phyloP scores from a whole-genome alignment of 1,284 basidiomycete genomes.

The Heterobasidion parviporum region DNA sequence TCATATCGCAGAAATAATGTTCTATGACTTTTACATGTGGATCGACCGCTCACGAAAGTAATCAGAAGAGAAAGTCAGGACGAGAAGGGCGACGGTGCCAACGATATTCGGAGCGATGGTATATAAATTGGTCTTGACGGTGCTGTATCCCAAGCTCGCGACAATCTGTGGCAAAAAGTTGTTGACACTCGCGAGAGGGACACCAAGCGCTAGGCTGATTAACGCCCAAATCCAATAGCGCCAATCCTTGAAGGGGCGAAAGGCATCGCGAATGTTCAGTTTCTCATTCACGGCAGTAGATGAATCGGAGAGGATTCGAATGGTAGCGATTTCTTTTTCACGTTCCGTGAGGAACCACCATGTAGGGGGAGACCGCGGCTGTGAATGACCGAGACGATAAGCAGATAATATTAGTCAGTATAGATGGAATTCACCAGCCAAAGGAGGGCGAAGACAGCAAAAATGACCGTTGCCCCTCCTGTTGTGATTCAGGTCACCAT shows the following conservation, averaged over 20 bases:
- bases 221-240: slow-evolving; percentile 35
- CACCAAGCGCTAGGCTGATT: slow-evolving; percentile 36
- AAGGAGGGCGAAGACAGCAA: slow-evolving; percentile 35
- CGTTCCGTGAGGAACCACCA: slow-evolving; percentile 32
- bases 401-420: not conserved
- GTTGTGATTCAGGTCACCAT: no score
- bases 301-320: slow-evolving; percentile 38
- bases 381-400: not conserved
- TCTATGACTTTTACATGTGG: slow-evolving; percentile 24
- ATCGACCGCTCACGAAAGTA: slow-evolving; percentile 34
- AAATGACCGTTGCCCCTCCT: slow-evolving; percentile 19
- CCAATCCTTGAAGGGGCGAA: slow-evolving; percentile 33
- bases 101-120: slow-evolving; percentile 46
- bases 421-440: slow-evolving; percentile 21
- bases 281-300: slow-evolving; percentile 37
- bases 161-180: slow-evolving; percentile 46
- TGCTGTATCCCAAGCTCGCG: slow-evolving; percentile 38
- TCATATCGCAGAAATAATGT: not conserved
- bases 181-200: slow-evolving; percentile 39
- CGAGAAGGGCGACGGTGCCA: slow-evolving; percentile 38
- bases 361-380: slow-evolving; percentile 34
- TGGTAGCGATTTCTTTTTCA: slow-evolving; percentile 34
- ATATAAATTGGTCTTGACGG: slow-evolving; percentile 40
- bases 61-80: slow-evolving; percentile 44
- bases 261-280: slow-evolving; percentile 35